Base-by-base conservation (phyloP, 176 grass and related monocot genomes). In the Ensete ventricosum region DNA sequence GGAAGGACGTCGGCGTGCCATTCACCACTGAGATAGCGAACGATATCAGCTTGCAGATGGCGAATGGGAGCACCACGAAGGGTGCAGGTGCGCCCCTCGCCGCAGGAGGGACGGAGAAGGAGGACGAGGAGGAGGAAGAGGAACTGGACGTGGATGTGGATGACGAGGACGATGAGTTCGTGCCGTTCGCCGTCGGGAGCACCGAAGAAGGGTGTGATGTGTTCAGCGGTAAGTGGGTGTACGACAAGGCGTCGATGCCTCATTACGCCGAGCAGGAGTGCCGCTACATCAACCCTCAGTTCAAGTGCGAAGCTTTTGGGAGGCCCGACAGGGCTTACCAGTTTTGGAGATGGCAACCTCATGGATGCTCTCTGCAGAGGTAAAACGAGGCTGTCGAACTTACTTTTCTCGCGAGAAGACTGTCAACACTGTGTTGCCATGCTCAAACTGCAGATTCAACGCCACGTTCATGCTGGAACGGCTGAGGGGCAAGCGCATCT, bases 301-400 rank as follows among this genome's bases (percentile, higher is more conserved):
- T 78, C 34, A 78, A 26, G 50, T 78, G 76, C 22, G 63, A 67
- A 34, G 76, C 76, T 54, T 27, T 27, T 11, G 76, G 76, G 22
- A 68, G 76, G 14, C 62, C 48, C 14, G 76, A 78, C 8, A 29
- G 50, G 14, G 20, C 14, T 21, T 78, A 78, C 16, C 76, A 67
- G 24, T 21, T 54, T 24, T 78, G 76, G 76, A 78, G 76, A 67
- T 78, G 76, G 76, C 63, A 78, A 20, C 76, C 76, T 26, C 62
- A 78, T 66, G 13, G 23, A 11, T 78, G 76, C 51, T 68, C 76
- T 78, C 51, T 78, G 13, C 64, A 63, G 54, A 67, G 76, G 76
- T 77, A 67, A 12, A 10, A 50, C 6, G 34, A 43, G 34, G 34
- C 34, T 43, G 34, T 43, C 34, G 5, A 43, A 43, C 34, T 4